Conservation (phyloP, 176 grass and related monocot genomes). For the Dactylis glomerata region DNA sequence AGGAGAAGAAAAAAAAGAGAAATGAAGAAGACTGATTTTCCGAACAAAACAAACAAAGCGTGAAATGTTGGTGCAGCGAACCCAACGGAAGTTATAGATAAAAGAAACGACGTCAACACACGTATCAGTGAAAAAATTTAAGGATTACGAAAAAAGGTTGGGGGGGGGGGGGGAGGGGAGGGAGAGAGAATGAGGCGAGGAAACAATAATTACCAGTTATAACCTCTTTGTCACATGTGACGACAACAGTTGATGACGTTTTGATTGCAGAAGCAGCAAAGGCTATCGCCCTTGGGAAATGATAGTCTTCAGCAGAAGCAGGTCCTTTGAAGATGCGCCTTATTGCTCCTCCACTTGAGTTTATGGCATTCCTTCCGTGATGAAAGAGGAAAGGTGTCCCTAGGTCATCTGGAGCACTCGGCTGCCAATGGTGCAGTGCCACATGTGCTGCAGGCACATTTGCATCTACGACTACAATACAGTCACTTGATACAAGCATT, state of each 20-base stretch:
- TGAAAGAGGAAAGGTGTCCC: conserved; percentile 93
- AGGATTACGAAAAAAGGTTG: no score
- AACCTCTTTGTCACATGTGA: conserved; percentile 91
- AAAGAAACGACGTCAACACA: no score
- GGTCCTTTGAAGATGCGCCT: conserved; percentile 95
- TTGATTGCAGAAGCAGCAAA: conserved; percentile 68
- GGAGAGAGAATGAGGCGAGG: not conserved
- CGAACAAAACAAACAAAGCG: no score
- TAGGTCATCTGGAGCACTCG: conserved; percentile 76
- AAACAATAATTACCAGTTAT: conserved; percentile 78
- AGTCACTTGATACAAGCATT: conserved; percentile 77
- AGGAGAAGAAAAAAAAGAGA: not conserved
- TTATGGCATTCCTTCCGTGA: conserved; percentile 61
- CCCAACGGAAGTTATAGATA: no score
- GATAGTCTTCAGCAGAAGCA: conserved; percentile 64
- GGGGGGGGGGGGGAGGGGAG: no score
- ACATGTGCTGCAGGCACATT: conserved; percentile 72
- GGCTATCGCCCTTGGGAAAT: conserved; percentile 77
- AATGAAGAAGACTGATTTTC: conserved; percentile 14
- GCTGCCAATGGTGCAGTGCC: conserved; percentile 95
- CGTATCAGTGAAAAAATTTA: no score
- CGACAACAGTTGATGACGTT: conserved; percentile 61
- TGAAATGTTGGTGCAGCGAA: no score
- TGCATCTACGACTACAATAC: conserved; percentile 78
- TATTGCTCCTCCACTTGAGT: conserved; percentile 62